A percentile compares a stretch with the other conserved stretches of the same genome.
These are phyloP conservation scores for Lactifluus piperatus DNA, from an alignment of 768 basidiomycete species.

Conservation along the genomic window DNA sequence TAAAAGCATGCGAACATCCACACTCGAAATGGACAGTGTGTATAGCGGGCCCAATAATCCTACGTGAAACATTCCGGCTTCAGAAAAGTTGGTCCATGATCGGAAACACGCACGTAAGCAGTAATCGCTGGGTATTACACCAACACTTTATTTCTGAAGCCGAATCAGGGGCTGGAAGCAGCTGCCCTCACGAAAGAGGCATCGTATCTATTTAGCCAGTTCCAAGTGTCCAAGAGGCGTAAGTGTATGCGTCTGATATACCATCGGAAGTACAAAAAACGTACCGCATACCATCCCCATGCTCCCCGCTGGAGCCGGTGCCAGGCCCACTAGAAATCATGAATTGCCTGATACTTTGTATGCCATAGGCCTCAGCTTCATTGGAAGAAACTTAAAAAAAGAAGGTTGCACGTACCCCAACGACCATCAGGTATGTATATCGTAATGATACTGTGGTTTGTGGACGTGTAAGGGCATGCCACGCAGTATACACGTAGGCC, in stretches of 20 bases:
- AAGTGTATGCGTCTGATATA: conserved; percentile 8
- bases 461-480: background rate
- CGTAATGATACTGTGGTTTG: background rate
- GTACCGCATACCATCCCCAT: background rate
- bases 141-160: background rate
- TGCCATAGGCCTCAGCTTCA: background rate
- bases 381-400: background rate
- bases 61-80: background rate
- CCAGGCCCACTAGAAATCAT: background rate
- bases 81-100: background rate
- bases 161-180: background rate
- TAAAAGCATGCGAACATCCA: background rate
- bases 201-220: background rate
- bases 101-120: background rate
- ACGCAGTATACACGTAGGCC: background rate
- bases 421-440: background rate
- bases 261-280: background rate
- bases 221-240: background rate
- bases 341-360: too few relatives aligned
- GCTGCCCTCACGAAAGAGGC: background rate
- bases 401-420: background rate
- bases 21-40: background rate
- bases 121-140: background rate
- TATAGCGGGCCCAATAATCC: background rate
- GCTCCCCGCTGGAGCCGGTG: background rate